These are phyloP conservation scores for Triglochin maritima DNA, from an alignment of 106 monocot species.

Conservation along the genomic window DNA sequence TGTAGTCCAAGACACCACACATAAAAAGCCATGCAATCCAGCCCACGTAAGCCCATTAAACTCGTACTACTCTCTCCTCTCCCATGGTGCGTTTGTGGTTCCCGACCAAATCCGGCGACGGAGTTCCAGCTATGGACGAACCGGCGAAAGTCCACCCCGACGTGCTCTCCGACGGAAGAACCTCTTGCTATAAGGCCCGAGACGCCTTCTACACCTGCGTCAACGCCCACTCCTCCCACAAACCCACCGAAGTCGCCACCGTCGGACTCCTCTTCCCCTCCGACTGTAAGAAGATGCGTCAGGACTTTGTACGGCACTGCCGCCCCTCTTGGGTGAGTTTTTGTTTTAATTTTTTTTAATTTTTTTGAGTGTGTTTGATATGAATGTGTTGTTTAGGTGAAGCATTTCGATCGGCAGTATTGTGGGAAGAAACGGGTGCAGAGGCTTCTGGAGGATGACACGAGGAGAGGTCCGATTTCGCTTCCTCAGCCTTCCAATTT, in stretches of 20 bases:
- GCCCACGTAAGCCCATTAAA: no score
- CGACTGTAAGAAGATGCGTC: slow-evolving; percentile 56
- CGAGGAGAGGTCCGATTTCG: slow-evolving; percentile 70
- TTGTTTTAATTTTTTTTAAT: neutral
- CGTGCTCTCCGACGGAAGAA: slow-evolving; percentile 62
- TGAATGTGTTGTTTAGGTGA: slow-evolving; percentile 36
- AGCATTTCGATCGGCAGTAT: slow-evolving; percentile 88
- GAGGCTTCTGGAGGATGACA: slow-evolving; percentile 57
- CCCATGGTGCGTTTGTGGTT: no score
- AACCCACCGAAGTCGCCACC: slow-evolving; percentile 69
- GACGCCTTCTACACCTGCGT: slow-evolving; percentile 88
- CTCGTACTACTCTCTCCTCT: no score
- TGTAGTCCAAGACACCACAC: no score
- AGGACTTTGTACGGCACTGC: slow-evolving; percentile 51
- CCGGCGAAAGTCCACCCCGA: slow-evolving; percentile 25
- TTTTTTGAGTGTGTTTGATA: slow-evolving; percentile 2
- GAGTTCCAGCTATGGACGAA: neutral
- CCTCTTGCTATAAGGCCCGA: slow-evolving; percentile 73
- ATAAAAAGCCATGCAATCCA: no score
- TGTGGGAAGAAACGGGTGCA: slow-evolving; percentile 73
- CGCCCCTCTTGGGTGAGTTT: slow-evolving; percentile 72
- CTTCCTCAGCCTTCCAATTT: slow-evolving; percentile 75
- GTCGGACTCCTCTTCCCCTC: slow-evolving; percentile 78
- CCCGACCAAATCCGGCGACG: neutral
- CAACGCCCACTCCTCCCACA: slow-evolving; percentile 59